Percentiles rank a stretch among this genome's conserved stretches.
phyloP scores from a whole-genome alignment of 2,329 filamentous ascomycete genomes.

The Venturia effusa region DNA sequence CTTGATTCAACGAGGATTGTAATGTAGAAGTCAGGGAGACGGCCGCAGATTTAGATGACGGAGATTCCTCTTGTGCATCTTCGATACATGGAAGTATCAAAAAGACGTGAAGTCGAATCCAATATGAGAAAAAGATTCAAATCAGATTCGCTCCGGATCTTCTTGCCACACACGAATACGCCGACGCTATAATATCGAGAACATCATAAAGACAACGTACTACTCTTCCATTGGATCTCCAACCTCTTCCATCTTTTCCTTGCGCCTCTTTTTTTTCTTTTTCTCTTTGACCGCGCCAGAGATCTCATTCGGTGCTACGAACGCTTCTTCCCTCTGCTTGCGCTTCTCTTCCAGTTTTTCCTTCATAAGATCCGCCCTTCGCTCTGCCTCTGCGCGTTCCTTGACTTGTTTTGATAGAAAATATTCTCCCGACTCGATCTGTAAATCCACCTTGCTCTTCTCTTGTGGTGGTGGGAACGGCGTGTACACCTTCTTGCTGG shows the following conservation, averaged over 20 bases:
- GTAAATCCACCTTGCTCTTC: constrained; percentile 97
- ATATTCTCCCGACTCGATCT: constrained; percentile 97
- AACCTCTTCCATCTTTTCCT: constrained; percentile 25
- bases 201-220: background rate
- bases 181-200: background rate
- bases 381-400: constrained; percentile 69
- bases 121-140: too few relatives aligned
- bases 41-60: too few relatives aligned
- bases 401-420: constrained; percentile 90
- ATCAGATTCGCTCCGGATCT: too few relatives aligned
- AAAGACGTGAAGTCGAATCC: too few relatives aligned
- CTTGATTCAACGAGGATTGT: too few relatives aligned
- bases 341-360: constrained; percentile 81
- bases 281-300: constrained; percentile 35
- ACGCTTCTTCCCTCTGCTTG: constrained; percentile 75
- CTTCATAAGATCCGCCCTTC: constrained; percentile 73
- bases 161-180: background rate
- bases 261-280: constrained; percentile 41
- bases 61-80: too few relatives aligned
- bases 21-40: too few relatives aligned
- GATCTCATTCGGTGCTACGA: constrained; percentile 74
- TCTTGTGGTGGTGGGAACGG: constrained; percentile 94
- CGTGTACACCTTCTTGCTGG: constrained; percentile 88
- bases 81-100: too few relatives aligned
- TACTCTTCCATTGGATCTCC: background rate